Evolutionary conservation across 169 alveolate genomes (phyloP).

Genomic region (Plasmodium blacklocki): DNA sequence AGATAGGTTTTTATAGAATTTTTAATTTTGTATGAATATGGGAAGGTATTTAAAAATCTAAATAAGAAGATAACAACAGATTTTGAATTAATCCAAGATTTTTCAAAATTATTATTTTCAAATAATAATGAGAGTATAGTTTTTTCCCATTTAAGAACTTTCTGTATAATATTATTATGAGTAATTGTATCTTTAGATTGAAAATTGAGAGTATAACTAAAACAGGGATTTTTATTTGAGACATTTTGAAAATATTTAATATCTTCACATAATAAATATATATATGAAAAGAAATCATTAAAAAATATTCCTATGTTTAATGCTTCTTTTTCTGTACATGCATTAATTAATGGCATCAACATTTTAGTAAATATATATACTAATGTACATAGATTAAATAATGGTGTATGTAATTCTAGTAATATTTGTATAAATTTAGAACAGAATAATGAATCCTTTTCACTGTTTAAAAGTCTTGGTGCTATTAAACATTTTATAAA

Average conservation of each 20-base stretch:
- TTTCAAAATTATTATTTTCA: constrained; percentile 44
- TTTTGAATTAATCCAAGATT: constrained; percentile 59
- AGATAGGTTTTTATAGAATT: constrained; percentile 27
- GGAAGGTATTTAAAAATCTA: constrained; percentile 39
- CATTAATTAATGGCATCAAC: constrained; percentile 65
- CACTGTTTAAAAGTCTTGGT: constrained; percentile 63
- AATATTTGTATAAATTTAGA: constrained; percentile 44
- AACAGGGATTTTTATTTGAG: constrained; percentile 52
- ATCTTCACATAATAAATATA: constrained; percentile 56
- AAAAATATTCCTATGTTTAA: constrained; percentile 52
- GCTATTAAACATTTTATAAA: constrained; percentile 54
- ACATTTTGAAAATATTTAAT: constrained; percentile 16
- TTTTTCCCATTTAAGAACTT: constrained; percentile 56
- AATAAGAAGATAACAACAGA: constrained; percentile 49
- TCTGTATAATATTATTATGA: constrained; percentile 12
- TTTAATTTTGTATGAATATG: constrained; percentile 40
- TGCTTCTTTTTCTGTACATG: constrained; percentile 70
- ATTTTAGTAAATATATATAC: constrained; percentile 40
- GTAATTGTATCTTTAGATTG: constrained; percentile 44
- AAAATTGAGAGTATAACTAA: constrained; percentile 49
- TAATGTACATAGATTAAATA: constrained; percentile 48
- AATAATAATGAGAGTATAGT: constrained; percentile 32
- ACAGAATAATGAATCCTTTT: constrained; percentile 58
- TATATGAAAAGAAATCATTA: constrained; percentile 41
- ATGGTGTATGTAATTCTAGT: constrained; percentile 33